Percentiles rank a stretch among this genome's conserved stretches.
Evolutionary conservation across 2,329 filamentous ascomycete species (phyloP).

Genomic region (Colletotrichum sp.): DNA sequence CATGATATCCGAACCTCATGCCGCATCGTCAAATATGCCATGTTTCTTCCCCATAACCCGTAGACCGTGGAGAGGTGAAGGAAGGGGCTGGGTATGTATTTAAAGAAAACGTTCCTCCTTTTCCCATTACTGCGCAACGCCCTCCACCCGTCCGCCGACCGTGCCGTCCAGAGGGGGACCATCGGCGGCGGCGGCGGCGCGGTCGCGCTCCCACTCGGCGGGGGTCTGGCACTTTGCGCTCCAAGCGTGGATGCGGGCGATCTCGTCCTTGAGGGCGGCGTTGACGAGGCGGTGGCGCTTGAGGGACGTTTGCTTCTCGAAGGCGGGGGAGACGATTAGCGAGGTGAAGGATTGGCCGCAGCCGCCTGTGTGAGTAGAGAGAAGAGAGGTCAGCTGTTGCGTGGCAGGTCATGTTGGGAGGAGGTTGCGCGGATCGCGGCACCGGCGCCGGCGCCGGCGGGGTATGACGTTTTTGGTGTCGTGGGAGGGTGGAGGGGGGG

Average conservation of each 20-base stretch:
- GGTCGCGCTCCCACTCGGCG: slow-evolving; percentile 81
- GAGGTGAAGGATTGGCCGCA: slow-evolving; percentile 67
- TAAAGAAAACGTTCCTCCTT: background rate
- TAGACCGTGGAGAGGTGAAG: background rate
- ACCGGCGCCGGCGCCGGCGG: background rate
- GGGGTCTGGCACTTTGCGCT: slow-evolving; percentile 92
- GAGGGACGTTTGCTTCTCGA: slow-evolving; percentile 75
- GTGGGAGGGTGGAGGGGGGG: background rate
- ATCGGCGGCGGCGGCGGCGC: slow-evolving; percentile 34
- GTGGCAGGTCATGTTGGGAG: background rate
- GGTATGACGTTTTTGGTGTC: slow-evolving; percentile 9
- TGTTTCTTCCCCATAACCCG: background rate
- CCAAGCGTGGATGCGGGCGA: slow-evolving; percentile 92
- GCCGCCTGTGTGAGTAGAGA: slow-evolving; percentile 48
- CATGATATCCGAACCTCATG: background rate
- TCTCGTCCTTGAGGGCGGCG: slow-evolving; percentile 81
- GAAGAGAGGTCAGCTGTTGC: background rate
- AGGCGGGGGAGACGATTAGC: slow-evolving; percentile 68
- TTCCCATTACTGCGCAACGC: slow-evolving; percentile 26
- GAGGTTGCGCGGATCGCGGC: background rate
- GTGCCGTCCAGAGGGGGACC: slow-evolving; percentile 49
- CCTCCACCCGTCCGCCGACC: slow-evolving; percentile 46
- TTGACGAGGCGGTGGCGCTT: slow-evolving; percentile 90
- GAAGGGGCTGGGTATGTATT: background rate
- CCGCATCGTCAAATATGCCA: background rate